Conservation (phyloP, 169 alveolate genomes). For the Plasmodium fragile region DNA sequence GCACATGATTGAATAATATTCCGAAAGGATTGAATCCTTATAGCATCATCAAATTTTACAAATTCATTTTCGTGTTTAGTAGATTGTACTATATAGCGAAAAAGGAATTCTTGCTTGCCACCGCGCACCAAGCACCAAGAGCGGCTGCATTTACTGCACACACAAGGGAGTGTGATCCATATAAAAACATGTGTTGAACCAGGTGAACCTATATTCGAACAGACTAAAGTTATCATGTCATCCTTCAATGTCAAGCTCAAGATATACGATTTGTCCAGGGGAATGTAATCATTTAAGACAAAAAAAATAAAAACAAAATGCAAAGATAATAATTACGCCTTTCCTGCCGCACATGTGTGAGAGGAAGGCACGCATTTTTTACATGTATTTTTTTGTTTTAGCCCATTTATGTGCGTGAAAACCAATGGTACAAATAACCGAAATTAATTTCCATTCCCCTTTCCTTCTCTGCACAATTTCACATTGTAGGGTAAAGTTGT, state of each 20-base stretch:
- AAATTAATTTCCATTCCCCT: neutral
- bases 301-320: neutral
- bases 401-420: neutral
- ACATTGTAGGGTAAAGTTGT: constrained; percentile 69
- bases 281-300: constrained; percentile 52
- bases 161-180: neutral
- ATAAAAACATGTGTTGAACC: neutral
- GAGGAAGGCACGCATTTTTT: neutral
- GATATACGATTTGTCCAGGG: constrained; percentile 68
- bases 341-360: neutral
- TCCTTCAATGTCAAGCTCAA: constrained; percentile 41
- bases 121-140: neutral
- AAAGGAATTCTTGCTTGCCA: neutral
- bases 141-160: neutral
- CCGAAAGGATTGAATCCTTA: neutral
- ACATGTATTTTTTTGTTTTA: neutral
- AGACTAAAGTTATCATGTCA: constrained; percentile 18
- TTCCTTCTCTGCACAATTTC: neutral
- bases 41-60: neutral
- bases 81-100: neutral
- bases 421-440: neutral
- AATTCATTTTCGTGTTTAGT: neutral
- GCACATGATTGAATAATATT: neutral
- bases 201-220: neutral
- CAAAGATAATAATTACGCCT: neutral